Conservation (phyloP, 2,329 filamentous ascomycete species). For the Talaromyces sp. region DNA sequence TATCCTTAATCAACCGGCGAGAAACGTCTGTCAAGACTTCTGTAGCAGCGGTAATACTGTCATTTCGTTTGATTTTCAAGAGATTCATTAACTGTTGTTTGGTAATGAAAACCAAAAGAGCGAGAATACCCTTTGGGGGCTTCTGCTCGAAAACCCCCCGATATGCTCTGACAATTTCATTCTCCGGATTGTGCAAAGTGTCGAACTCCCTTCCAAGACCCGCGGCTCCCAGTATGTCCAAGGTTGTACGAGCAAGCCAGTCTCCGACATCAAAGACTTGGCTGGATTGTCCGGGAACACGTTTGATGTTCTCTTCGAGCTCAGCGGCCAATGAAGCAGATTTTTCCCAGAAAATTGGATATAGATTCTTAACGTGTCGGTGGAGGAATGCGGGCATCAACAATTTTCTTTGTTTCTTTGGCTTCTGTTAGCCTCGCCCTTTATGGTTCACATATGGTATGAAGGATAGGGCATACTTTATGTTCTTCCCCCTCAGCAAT, state of each 20-base stretch:
- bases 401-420: slow-evolving; percentile 55
- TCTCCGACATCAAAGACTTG: slow-evolving; percentile 43
- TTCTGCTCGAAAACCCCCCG: slow-evolving; percentile 7
- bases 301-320: background rate
- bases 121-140: background rate
- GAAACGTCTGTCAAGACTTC: background rate
- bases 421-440: background rate
- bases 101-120: background rate
- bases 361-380: slow-evolving; percentile 70
- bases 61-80: background rate
- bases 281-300: background rate
- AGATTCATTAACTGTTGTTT: background rate
- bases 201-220: slow-evolving; percentile 63
- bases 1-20: slow-evolving; percentile 2
- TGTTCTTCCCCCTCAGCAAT: slow-evolving; percentile 80
- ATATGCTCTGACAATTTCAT: slow-evolving; percentile 43
- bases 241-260: slow-evolving; percentile 51
- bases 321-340: slow-evolving; percentile 52
- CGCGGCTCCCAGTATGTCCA: slow-evolving; percentile 52
- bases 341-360: slow-evolving; percentile 72
- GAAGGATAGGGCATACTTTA: slow-evolving; percentile 43
- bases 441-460: too few relatives aligned
- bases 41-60: slow-evolving; percentile 6
- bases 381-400: slow-evolving; percentile 72
- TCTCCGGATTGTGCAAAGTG: slow-evolving; percentile 54